Percentiles rank a stretch among this genome's conserved stretches.
Evolutionary conservation across 352 stramenopile genomes (phyloP).

Genomic region (Globisporangium acanthophoron): DNA sequence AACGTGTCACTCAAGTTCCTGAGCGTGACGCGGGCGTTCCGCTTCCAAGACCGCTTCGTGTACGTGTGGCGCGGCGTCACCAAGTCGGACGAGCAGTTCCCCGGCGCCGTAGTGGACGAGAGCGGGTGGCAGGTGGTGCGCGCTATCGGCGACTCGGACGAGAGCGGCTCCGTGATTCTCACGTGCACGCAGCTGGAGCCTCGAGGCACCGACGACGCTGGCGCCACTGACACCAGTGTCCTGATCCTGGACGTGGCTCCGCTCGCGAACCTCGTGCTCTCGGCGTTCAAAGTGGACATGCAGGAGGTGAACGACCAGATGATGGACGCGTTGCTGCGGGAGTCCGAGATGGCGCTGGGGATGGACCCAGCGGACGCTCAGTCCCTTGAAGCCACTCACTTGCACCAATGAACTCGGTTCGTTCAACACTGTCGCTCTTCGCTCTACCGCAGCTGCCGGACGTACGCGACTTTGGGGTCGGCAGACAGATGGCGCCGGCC

Average conservation of each 20-base stretch:
- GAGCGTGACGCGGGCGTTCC: conserved; percentile 1
- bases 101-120: conserved; percentile 11
- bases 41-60: not conserved
- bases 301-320: conserved; percentile 5
- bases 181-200: conserved; percentile 7
- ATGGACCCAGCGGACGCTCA: no score
- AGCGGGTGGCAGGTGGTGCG: conserved; percentile 6
- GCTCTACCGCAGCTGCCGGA: conserved; percentile 4
- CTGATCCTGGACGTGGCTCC: not conserved
- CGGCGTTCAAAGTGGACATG: conserved; percentile 4
- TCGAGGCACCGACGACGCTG: not conserved
- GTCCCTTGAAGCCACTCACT: no score
- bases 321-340: conserved; percentile 4
- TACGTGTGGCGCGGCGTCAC: not conserved
- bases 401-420: no score
- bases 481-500: not conserved
- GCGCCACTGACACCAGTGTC: not conserved
- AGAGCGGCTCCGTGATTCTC: conserved; percentile 1
- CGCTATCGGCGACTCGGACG: not conserved
- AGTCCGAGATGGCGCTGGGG: no score
- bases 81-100: conserved; percentile 6
- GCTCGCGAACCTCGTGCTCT: conserved; percentile 1
- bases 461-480: not conserved
- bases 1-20: conserved; percentile 1
- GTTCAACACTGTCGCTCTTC: no score